Evolutionary conservation across 1,284 basidiomycete genomes (phyloP).

Genomic region (Tilletia horrida): DNA sequence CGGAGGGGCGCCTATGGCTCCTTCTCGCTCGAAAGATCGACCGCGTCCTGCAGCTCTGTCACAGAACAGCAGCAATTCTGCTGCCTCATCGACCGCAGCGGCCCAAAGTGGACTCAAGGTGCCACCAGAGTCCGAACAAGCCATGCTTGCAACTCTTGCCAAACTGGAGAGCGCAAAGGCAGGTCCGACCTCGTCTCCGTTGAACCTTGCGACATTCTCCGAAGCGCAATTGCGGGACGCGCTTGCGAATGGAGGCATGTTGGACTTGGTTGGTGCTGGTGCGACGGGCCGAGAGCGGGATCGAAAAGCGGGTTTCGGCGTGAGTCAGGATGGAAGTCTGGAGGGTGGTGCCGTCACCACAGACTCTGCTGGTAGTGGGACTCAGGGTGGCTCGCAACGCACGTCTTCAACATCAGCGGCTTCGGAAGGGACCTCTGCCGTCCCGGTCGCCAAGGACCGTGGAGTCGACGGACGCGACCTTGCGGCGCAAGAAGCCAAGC

Average conservation of each 20-base stretch:
- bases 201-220: conserved; percentile 1
- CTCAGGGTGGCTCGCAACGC: too few species aligned
- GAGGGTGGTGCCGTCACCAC: background rate
- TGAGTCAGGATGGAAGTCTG: background rate
- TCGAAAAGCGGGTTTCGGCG: background rate
- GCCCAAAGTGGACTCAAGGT: too few species aligned
- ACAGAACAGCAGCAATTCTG: too few species aligned
- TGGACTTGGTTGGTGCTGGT: background rate
- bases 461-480: background rate
- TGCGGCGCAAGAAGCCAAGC: conserved; percentile 5
- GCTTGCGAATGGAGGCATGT: background rate
- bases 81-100: too few species aligned
- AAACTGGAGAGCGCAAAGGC: conserved; percentile 7
- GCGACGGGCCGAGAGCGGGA: background rate
- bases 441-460: background rate
- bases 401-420: background rate
- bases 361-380: background rate
- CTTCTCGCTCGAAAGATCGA: conserved; percentile 9
- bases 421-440: too few species aligned
- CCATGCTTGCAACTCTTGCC: conserved; percentile 10
- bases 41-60: background rate
- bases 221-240: background rate
- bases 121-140: background rate
- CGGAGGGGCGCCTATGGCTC: background rate
- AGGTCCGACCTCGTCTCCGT: background rate